phyloP scores from a whole-genome alignment of 495 filamentous ascomycete genomes.

The Symbiotaphrina buchneri region DNA sequence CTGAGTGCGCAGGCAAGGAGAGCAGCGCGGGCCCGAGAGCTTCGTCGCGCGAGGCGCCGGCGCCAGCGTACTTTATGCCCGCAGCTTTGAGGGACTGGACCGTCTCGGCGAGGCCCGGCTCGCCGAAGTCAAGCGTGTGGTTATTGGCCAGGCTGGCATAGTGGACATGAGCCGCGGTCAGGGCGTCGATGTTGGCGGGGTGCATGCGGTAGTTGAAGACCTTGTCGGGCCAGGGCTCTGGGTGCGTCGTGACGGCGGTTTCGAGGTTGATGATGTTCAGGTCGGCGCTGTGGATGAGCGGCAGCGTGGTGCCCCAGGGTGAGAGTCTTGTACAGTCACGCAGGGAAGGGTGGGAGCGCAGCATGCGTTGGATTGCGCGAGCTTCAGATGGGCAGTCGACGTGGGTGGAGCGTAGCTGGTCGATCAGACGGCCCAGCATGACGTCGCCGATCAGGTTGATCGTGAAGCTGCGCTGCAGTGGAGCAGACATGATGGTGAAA shows the following conservation, averaged over 20 bases:
- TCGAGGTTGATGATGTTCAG: constrained; percentile 21
- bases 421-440: constrained; percentile 22
- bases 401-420: constrained; percentile 17
- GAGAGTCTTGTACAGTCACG: constrained; percentile 9
- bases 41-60: constrained; percentile 12
- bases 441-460: constrained; percentile 19
- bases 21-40: constrained; percentile 12
- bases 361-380: constrained; percentile 7
- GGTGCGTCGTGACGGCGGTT: constrained; percentile 15
- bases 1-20: too few relatives aligned
- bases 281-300: constrained; percentile 12
- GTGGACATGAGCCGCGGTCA: constrained; percentile 12
- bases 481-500: too few relatives aligned
- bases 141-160: constrained; percentile 19
- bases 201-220: constrained; percentile 21
- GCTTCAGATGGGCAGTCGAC: constrained; percentile 10
- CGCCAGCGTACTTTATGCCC: constrained; percentile 10
- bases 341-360: constrained; percentile 5
- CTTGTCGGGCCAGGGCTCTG: constrained; percentile 16
- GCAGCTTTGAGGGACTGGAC: constrained; percentile 10
- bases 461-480: too few relatives aligned
- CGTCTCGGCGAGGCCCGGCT: constrained; percentile 15
- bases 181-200: constrained; percentile 14
- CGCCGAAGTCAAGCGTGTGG: constrained; percentile 17
- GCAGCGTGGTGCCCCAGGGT: constrained; percentile 16